These are phyloP conservation scores for Aspergillus sp. DNA, from an alignment of 2,329 filamentous ascomycete genomes.

Conservation along the genomic window DNA sequence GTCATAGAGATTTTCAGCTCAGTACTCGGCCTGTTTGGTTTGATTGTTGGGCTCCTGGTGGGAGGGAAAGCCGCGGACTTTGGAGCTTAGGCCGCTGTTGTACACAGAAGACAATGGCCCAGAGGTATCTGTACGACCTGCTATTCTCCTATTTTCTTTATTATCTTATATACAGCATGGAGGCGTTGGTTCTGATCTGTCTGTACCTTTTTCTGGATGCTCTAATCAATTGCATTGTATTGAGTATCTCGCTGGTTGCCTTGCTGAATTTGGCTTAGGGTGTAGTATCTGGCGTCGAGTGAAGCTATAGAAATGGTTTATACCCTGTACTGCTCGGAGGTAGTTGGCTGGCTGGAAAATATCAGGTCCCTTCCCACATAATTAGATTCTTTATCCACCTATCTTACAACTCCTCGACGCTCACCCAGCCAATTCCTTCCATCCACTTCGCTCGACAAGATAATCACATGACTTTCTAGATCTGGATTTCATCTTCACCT, in stretches of 20 bases:
- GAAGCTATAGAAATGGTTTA: conserved; percentile 5
- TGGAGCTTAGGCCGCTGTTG: conserved; percentile 13
- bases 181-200: conserved; percentile 28
- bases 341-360: too few relatives aligned
- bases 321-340: too few relatives aligned
- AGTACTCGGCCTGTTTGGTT: conserved; percentile 86
- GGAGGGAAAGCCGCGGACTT: conserved; percentile 77
- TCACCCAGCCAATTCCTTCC: too few relatives aligned
- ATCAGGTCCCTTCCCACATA: too few relatives aligned
- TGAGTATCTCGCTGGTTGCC: conserved; percentile 20
- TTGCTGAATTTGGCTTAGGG: too few relatives aligned
- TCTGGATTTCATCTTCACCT: neutral
- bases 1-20: conserved; percentile 99
- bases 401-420: too few relatives aligned
- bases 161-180: conserved; percentile 29
- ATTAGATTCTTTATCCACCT: too few relatives aligned
- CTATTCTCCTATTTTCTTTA: conserved; percentile 13
- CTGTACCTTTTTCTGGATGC: conserved; percentile 18
- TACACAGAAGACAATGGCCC: neutral
- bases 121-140: conserved; percentile 13
- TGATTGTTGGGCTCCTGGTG: conserved; percentile 87
- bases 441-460: too few relatives aligned
- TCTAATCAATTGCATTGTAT: conserved; percentile 19
- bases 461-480: too few relatives aligned
- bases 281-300: conserved; percentile 16